Conservation (phyloP, 805 yeast species). For the Kazachstania martiniae region DNA sequence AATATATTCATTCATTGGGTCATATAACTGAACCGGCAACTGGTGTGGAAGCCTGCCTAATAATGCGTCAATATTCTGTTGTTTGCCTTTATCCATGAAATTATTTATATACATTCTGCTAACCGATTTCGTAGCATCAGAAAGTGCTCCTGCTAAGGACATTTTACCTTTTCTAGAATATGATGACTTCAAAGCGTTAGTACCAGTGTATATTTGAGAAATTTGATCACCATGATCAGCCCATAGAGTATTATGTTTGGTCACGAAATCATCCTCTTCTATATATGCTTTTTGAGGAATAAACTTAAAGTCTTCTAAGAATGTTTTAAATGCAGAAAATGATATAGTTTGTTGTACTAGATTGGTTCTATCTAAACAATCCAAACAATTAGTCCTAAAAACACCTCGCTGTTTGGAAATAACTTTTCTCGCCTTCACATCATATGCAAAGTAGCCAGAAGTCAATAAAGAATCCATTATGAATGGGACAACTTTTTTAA, state of each 20-base stretch:
- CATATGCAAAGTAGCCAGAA: constrained; percentile 77
- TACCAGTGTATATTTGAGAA: constrained; percentile 92
- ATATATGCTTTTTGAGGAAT: constrained; percentile 13
- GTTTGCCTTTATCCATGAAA: constrained; percentile 85
- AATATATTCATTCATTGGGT: constrained; percentile 84
- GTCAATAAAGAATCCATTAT: constrained; percentile 57
- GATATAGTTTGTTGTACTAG: constrained; percentile 79
- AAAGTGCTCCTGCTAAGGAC: constrained; percentile 94
- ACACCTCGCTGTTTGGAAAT: constrained; percentile 79
- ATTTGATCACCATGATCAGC: constrained; percentile 98
- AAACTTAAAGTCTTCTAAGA: constrained; percentile 34
- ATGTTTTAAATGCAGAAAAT: constrained; percentile 51
- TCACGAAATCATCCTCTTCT: constrained; percentile 44
- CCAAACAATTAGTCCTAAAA: constrained; percentile 88
- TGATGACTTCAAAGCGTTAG: constrained; percentile 92
- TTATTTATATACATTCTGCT: constrained; percentile 92
- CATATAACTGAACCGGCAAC: constrained; percentile 60
- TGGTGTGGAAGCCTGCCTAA: constrained; percentile 75
- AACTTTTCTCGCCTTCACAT: constrained; percentile 41
- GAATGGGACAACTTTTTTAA: constrained; percentile 53
- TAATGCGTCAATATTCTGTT: constrained; percentile 76
- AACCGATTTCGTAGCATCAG: constrained; percentile 94
- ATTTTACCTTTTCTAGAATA: constrained; percentile 91
- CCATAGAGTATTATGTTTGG: constrained; percentile 83
- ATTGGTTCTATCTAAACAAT: constrained; percentile 90